These are phyloP conservation scores for Rhizoclosmatium globosum DNA, from an alignment of 192 early-diverging fungal genomes.

Conservation along the genomic window DNA sequence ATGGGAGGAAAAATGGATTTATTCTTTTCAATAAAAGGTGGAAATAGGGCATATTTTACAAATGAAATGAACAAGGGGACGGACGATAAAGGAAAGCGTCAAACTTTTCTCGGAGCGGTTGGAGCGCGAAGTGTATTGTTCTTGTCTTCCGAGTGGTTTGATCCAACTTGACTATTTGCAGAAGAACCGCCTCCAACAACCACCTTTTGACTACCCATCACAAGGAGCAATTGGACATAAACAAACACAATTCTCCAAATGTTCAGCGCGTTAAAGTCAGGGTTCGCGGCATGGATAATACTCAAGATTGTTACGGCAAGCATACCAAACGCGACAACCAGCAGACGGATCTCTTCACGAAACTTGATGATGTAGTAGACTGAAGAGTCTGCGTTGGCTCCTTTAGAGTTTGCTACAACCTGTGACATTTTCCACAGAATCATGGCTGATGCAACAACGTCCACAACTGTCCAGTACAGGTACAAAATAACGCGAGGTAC, in stretches of 20 bases:
- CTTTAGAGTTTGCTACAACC: not conserved
- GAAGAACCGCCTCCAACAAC: not conserved
- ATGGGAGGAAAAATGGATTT: no score
- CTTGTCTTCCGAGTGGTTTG: no score
- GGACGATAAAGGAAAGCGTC: no score
- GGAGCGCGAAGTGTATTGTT: not conserved
- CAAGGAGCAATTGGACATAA: conserved; percentile 18
- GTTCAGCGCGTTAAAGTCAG: not conserved
- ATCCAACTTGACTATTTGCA: not conserved
- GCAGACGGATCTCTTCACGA: conserved; percentile 10
- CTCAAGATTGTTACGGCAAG: not conserved
- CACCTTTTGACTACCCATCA: conserved; percentile 23
- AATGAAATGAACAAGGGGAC: no score
- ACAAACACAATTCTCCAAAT: conserved; percentile 36
- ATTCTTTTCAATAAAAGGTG: no score
- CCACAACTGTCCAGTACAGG: conserved; percentile 23
- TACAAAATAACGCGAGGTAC: conserved; percentile 3
- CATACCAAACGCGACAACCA: conserved; percentile 16
- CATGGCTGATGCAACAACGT: not conserved
- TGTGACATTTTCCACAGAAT: conserved; percentile 10
- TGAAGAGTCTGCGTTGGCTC: not conserved
- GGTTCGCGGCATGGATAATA: not conserved
- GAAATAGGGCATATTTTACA: no score
- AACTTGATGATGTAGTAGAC: conserved; percentile 9
- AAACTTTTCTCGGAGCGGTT: not conserved